Evolutionary conservation across 306 rosid genomes (phyloP), one percentile per base, ranked within the genome.

Genomic region (Lablab purpureus): DNA sequence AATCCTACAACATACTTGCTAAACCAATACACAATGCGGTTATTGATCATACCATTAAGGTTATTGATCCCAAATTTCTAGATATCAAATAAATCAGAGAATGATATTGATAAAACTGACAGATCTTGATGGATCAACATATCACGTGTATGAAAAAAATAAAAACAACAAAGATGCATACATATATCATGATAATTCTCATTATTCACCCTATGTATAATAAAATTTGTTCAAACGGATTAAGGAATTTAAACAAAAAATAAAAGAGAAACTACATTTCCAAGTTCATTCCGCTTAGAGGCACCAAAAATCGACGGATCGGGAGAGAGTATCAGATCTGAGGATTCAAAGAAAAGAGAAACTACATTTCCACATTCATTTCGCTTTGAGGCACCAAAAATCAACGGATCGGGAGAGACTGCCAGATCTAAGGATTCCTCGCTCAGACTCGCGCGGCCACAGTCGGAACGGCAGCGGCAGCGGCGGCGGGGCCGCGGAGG

Each of bases 401-500:
- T 15, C 58, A 79, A 50, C 71, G 69, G 43, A 82, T 87, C 81
- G 65, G 79, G 60, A 13, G 52, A 43, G 43, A n/a, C n/a, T 19
- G 40, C 19, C 75, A 45, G 74, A 86, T 71, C 49, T 6, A 18
- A 58, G 15, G 54, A 32, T 51, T 71, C 13, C 74, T 22, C 45
- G 49, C 4, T 87, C 79, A 91, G 62, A 51, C 87, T 70, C 97
- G 91, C 1, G 91, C 73, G 15, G 87, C 14, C 23, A 64, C 90
- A 4, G 96, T 34, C n/a, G 90, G 73, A 47, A 74, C 76, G 0
- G 90, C 82, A 15, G 87, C 84, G 6, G 87, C 89, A 25, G 71
- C 82, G 18, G 87, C 32, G 0, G 96, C 92, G 6, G 91, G 91
- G 22, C 84, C 80, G 23, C 91, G 84, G 64, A 91, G 82, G 87